Evolutionary conservation across 805 yeast species (phyloP), one percentile per base, ranked within the genome.

Genomic region (Yamadazyma sp.): DNA sequence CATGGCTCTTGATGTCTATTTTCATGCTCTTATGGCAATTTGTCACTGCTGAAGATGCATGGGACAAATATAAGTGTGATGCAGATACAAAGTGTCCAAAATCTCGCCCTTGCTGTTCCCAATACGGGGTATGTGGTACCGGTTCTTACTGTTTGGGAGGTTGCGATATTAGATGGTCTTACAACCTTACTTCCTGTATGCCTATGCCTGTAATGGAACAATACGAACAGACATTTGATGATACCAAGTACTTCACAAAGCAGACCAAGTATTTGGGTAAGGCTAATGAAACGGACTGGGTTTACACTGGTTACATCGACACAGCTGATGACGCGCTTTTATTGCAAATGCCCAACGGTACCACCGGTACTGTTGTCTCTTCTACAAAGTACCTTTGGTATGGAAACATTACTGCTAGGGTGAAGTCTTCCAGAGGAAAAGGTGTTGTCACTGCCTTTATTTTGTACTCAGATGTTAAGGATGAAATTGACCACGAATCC

Each of bases 371-470:
- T 9, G 90, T 88, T 35, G 55, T 89, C 17, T 82, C 95, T 0
- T 81, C 95, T 3, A 77, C 95, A 4, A 73, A 77, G 53, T 86
- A 76, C 62, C 62, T 90, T 38, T 90, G 95, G 96, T 89, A 84
- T 62, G 97, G 97, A 37, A 84, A 80, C 56, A 73, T 87, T 21
- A 66, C 80, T 21, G 81, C 83, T 33, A 74, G 67, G 34, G 53
- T 88, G 53, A 88, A 83, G 66, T 69, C 91, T 0, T 84, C 96
- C 1, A 85, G 78, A 54, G 73, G 73, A 25, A 70, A 62, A 7
- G 97, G 97, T 71, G 96, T 89, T 24, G 75, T 89, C 41, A 74
- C 95, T 11, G 90, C 95, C 20, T 78, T 81, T 53, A 87, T 89
- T 60, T 59, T 87, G 36, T 82, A 78, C 61, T 85, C 95, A 6